Evolutionary conservation across 257 asterid species (phyloP).

Genomic region (Parsonsia alboflavescens): DNA sequence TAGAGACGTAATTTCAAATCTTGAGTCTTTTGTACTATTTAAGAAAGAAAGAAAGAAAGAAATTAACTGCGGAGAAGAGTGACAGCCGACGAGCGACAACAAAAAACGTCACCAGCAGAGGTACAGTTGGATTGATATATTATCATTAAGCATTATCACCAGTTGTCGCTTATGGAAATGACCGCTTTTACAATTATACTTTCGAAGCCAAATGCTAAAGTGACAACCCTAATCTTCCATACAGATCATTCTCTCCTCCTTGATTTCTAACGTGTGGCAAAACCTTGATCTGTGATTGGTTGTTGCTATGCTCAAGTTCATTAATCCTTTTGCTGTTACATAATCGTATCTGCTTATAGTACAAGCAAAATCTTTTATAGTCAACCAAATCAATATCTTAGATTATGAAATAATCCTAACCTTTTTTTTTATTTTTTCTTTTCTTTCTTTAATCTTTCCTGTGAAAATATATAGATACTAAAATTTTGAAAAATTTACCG

Average conservation of each 20-base stretch:
- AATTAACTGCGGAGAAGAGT: neutral
- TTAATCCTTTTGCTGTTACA: neutral
- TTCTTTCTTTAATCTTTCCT: neutral
- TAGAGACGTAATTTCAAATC: neutral
- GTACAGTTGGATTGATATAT: slow-evolving; percentile 20
- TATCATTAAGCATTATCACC: slow-evolving; percentile 34
- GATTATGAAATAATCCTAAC: slow-evolving; percentile 19
- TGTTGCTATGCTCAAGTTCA: neutral
- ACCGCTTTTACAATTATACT: slow-evolving; percentile 18
- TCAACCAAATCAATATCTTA: slow-evolving; percentile 27
- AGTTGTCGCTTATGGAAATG: slow-evolving; percentile 19
- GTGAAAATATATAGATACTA: neutral
- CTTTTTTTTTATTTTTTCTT: neutral
- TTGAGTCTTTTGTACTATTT: neutral
- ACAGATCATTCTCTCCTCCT: neutral
- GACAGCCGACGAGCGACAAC: slow-evolving; percentile 22
- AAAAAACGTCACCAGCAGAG: slow-evolving; percentile 26
- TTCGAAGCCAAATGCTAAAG: slow-evolving; percentile 11
- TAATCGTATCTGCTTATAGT: slow-evolving; percentile 5
- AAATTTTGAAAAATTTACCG: no score
- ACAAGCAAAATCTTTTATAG: slow-evolving; percentile 26
- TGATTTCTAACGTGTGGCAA: slow-evolving; percentile 5
- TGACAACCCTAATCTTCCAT: slow-evolving; percentile 1
- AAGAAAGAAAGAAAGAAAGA: neutral
- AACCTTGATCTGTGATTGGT: slow-evolving; percentile 4